These are phyloP conservation scores for Phycomyces nitens DNA, from an alignment of 192 early-diverging fungal genomes.

Conservation along the genomic window DNA sequence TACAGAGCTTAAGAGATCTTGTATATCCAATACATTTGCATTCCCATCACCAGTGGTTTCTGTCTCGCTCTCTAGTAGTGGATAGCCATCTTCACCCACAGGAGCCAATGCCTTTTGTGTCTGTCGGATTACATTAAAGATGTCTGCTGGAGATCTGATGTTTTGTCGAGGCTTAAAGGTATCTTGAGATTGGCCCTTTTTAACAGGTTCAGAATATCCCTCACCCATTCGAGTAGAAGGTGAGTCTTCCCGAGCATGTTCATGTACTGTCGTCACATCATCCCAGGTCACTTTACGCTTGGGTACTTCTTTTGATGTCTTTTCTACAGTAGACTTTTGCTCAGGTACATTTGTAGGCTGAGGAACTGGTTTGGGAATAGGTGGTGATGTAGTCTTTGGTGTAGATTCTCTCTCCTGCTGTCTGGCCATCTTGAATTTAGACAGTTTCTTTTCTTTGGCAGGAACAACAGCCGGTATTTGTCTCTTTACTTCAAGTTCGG, in stretches of 20 bases:
- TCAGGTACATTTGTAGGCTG: not conserved
- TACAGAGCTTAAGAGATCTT: constrained; percentile 9
- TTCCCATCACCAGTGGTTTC: not conserved
- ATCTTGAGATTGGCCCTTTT: not conserved
- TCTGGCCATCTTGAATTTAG: constrained; percentile 8
- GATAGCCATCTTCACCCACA: constrained; percentile 7
- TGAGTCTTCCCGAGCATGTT: constrained; percentile 15
- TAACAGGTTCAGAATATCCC: constrained; percentile 15
- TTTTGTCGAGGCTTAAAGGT: not conserved
- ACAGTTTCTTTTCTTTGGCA: constrained; percentile 2
- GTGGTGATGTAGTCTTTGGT: not conserved
- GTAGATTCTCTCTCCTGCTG: not conserved
- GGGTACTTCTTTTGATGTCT: not conserved
- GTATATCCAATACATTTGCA: constrained; percentile 6
- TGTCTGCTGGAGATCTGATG: constrained; percentile 27
- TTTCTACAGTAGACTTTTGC: not conserved
- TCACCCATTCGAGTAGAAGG: constrained; percentile 6
- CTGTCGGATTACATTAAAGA: constrained; percentile 11
- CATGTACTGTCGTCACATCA: constrained; percentile 10
- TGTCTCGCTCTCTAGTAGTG: not conserved
- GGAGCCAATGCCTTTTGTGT: constrained; percentile 2
- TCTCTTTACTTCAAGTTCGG: not conserved
- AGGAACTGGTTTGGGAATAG: not conserved
- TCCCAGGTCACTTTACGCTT: constrained; percentile 17
- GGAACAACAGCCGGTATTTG: not conserved